Percentiles rank a stretch among this genome's conserved stretches.
Conservation (phyloP, 768 basidiomycete genomes). For the Hysterangium stoloniferum region DNA sequence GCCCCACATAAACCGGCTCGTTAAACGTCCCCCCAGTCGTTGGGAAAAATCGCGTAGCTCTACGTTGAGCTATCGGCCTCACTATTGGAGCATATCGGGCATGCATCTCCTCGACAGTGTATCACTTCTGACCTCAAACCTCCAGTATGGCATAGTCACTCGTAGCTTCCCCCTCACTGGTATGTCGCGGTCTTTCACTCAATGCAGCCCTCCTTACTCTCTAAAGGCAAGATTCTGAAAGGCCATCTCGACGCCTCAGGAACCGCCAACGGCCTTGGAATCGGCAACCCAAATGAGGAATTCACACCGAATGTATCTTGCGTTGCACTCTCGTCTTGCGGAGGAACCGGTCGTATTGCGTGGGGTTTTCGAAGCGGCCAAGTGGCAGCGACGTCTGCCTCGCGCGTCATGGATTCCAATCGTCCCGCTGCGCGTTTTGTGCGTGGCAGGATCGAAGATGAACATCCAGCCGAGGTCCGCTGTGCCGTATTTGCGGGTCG, state of each 20-base stretch:
- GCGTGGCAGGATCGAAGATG: constrained; percentile 45
- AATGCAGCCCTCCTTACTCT: not conserved
- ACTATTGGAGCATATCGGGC: constrained; percentile 45
- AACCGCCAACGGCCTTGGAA: constrained; percentile 46
- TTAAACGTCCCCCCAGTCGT: constrained; percentile 36
- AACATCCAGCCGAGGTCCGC: constrained; percentile 54
- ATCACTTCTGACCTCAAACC: constrained; percentile 53
- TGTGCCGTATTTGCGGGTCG: constrained; percentile 51
- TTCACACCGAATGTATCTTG: constrained; percentile 58
- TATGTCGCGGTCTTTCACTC: not conserved
- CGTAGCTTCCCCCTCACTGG: constrained; percentile 67
- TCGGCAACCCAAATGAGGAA: constrained; percentile 70
- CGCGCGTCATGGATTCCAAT: constrained; percentile 48
- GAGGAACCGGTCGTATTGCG: constrained; percentile 55
- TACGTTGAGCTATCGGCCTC: constrained; percentile 56
- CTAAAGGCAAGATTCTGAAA: constrained; percentile 42
- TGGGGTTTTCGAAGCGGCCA: constrained; percentile 74
- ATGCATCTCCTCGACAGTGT: constrained; percentile 50
- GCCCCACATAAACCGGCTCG: not conserved
- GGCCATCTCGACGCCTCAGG: constrained; percentile 65
- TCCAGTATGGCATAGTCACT: constrained; percentile 62
- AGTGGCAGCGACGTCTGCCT: constrained; percentile 51
- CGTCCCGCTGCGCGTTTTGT: constrained; percentile 39
- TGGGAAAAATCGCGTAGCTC: constrained; percentile 60
- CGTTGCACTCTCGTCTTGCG: constrained; percentile 42